phyloP scores from a whole-genome alignment of 768 basidiomycete genomes.

The Rhizopogon vinicolor region DNA sequence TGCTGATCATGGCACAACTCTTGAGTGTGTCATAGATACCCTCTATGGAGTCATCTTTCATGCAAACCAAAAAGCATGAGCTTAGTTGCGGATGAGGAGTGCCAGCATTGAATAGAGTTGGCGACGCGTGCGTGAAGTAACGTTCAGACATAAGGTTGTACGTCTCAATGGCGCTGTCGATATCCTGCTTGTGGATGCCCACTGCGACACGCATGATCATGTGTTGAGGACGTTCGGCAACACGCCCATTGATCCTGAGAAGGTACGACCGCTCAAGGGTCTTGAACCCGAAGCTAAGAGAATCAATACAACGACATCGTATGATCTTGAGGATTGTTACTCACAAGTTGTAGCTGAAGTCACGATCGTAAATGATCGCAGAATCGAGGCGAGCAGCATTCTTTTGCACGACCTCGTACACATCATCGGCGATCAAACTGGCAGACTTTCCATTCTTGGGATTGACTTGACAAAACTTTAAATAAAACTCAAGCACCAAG shows the following conservation, averaged over 20 bases:
- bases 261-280: constrained; percentile 98
- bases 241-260: constrained; percentile 88
- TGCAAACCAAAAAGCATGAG: constrained; percentile 95
- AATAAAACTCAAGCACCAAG: background rate
- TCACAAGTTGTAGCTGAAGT: constrained; percentile 95
- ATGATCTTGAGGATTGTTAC: constrained; percentile 20
- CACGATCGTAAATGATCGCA: constrained; percentile 96
- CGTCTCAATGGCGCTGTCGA: constrained; percentile 87
- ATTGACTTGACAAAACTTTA: constrained; percentile 55
- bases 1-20: constrained; percentile 98
- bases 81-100: constrained; percentile 93
- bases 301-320: background rate
- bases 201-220: constrained; percentile 99
- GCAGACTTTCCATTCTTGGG: constrained; percentile 88
- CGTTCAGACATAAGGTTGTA: constrained; percentile 97
- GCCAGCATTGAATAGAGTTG: constrained; percentile 97
- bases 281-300: constrained; percentile 93
- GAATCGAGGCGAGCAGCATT: constrained; percentile 85
- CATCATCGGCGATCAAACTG: constrained; percentile 89
- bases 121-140: constrained; percentile 97
- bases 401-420: constrained; percentile 74
- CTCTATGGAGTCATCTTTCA: constrained; percentile 99
- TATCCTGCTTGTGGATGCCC: constrained; percentile 88
- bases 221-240: constrained; percentile 97
- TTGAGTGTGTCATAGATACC: constrained; percentile 99